These are phyloP conservation scores for Ophiostoma pallidulum DNA, from an alignment of 2,329 filamentous ascomycete species.

Conservation along the genomic window DNA sequence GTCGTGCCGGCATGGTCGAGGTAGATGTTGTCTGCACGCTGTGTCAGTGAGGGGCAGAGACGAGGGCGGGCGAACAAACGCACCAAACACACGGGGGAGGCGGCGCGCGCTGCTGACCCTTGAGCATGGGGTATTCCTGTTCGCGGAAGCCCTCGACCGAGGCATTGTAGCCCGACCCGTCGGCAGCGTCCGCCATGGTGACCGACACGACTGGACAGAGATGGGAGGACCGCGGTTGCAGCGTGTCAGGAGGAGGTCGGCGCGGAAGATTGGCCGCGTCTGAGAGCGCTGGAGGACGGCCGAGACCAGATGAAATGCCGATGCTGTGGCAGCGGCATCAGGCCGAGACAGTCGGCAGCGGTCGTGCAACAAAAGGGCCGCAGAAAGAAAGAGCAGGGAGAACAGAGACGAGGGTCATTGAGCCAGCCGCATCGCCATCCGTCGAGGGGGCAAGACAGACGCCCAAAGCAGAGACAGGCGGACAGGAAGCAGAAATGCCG, in stretches of 20 bases:
- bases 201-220: too few species aligned
- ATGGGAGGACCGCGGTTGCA: too few species aligned
- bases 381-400: background rate
- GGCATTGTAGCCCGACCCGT: slow-evolving; percentile 40
- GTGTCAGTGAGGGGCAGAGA: slow-evolving; percentile 13
- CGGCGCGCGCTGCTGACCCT: slow-evolving; percentile 40
- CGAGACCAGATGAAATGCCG: background rate
- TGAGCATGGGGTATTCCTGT: slow-evolving; percentile 59
- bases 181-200: background rate
- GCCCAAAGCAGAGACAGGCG: background rate
- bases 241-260: background rate
- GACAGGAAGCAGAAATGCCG: background rate
- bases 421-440: background rate
- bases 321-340: background rate
- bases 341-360: background rate
- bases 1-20: slow-evolving; percentile 97
- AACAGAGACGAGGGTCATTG: background rate
- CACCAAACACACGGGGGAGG: too few species aligned
- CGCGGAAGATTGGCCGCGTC: background rate
- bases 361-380: background rate
- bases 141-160: slow-evolving; percentile 49
- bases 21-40: slow-evolving; percentile 56
- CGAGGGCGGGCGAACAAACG: slow-evolving; percentile 6
- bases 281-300: background rate
- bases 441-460: too few species aligned